Base-by-base conservation (phyloP, 2,329 filamentous ascomycete genomes). In the Xylariaceae sp. region DNA sequence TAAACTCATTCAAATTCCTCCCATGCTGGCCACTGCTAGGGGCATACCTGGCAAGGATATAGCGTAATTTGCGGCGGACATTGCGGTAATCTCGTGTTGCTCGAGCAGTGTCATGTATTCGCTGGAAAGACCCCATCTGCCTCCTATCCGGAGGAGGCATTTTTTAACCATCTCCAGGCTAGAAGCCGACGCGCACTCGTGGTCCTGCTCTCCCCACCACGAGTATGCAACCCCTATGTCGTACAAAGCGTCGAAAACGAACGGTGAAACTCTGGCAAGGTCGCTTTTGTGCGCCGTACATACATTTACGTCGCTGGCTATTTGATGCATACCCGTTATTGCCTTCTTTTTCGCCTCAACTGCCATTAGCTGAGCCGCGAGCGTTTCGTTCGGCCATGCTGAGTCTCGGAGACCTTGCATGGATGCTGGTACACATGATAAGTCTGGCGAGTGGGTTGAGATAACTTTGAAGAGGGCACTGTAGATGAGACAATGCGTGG, bases 191-290 rank as follows among this genome's bases (percentile, higher is more conserved):
- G 40, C 17, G 34, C 38, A 31, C 14, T 45, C 16, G 5, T 31
- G 9, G 22, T 31, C n/a, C 16, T 44, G 11, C 43, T 43, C 17
- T 31, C 39, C 17, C 41, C 34, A 28, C 48, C 31, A 44, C 9
- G 42, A 19, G 18, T 5, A 17, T n/a, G 42, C 46, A 3, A 34
- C 48, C n/a, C 48, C 50, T 2, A 50, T 51, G 7, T 49, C 42
- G 50, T 60, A 60, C 7, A 59, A 22, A n/a, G 56, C 50, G 36
- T 57, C 52, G 12, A 60, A 50, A 31, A 56, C 48, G 39, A 60
- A 49, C 3, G 58, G 58, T n/a, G 58, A 47, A 38, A 51, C 52
- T 42, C 53, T 47, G 14, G 44, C 47, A 19, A 57, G 36, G 41
- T 53, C 56, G 19, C 56, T 49, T 14, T 59, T 52, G 17, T 38